phyloP scores from a whole-genome alignment of 163 green algal genomes.

The Scenedesmus sp. region DNA sequence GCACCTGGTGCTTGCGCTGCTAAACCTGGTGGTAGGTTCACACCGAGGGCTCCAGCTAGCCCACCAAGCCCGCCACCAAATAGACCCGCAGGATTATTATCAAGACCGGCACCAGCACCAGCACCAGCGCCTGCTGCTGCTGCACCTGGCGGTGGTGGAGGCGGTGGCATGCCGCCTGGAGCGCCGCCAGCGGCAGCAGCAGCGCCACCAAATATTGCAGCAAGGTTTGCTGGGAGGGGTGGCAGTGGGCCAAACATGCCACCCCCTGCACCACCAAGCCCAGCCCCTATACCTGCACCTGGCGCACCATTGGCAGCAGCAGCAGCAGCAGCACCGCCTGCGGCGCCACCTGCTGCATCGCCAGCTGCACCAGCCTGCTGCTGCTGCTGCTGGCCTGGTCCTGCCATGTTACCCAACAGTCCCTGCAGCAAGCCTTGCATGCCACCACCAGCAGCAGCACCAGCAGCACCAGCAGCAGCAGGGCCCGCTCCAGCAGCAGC shows the following conservation, averaged over 20 bases:
- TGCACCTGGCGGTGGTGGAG: not conserved
- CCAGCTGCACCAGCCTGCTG: slow-evolving; percentile 12
- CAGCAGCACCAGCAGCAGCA: not conserved
- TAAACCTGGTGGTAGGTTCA: not conserved
- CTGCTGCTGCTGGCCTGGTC: not conserved
- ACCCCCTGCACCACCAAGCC: not conserved
- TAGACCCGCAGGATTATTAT: not conserved
- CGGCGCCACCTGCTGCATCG: not conserved
- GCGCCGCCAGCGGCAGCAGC: too few species aligned
- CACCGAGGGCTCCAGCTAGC: not conserved
- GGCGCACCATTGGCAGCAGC: not conserved
- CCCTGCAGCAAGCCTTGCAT: not conserved
- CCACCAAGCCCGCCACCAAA: not conserved
- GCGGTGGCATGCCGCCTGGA: too few species aligned
- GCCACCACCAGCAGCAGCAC: not conserved
- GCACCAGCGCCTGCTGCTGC: not conserved
- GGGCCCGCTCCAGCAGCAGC: not conserved
- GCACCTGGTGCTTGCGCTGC: not conserved
- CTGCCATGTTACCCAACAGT: not conserved
- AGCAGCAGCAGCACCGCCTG: not conserved
- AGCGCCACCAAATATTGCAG: too few species aligned
- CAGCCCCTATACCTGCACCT: not conserved
- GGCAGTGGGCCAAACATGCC: too few species aligned
- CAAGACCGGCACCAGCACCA: not conserved
- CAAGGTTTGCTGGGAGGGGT: not conserved